A percentile compares a stretch with the other conserved stretches of the same genome.
phyloP scores from a whole-genome alignment of 345 rosid species.

The Pistacia vera region DNA sequence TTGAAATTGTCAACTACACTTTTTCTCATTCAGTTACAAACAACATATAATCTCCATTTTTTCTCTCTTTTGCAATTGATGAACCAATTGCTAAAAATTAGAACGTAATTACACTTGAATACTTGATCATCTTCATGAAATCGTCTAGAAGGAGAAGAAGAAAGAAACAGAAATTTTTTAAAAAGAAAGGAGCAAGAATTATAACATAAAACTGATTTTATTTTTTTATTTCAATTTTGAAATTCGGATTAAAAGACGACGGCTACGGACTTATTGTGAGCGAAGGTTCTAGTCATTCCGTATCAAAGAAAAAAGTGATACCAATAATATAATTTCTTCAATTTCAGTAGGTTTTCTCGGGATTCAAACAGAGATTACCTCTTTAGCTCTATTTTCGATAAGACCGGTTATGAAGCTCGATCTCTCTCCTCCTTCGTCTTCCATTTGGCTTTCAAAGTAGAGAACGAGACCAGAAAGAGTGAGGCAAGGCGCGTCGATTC shows the following conservation, averaged over 20 bases:
- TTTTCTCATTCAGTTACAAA: neutral
- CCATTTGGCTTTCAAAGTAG: constrained; percentile 42
- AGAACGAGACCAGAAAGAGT: neutral
- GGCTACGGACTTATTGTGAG: neutral
- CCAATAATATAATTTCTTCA: neutral
- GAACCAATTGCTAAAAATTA: neutral
- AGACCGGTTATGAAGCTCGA: constrained; percentile 83
- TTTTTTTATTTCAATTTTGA: neutral
- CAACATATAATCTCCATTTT: neutral
- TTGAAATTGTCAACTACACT: neutral
- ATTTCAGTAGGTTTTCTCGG: constrained; percentile 27
- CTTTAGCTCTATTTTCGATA: constrained; percentile 95
- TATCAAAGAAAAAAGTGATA: neutral
- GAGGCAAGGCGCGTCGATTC: constrained; percentile 32
- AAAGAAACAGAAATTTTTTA: too few relatives aligned
- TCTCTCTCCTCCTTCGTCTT: constrained; percentile 81
- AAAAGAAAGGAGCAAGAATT: neutral
- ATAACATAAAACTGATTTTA: neutral
- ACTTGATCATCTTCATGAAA: neutral
- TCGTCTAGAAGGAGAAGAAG: too few relatives aligned
- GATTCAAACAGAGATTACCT: constrained; percentile 53
- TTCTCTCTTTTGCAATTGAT: neutral
- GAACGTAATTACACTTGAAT: neutral
- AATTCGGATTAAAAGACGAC: neutral
- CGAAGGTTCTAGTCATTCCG: neutral